Evolutionary conservation across 805 yeast species (phyloP), one percentile per base, ranked within the genome.

Genomic region (Kodamaea lidongshanica): DNA sequence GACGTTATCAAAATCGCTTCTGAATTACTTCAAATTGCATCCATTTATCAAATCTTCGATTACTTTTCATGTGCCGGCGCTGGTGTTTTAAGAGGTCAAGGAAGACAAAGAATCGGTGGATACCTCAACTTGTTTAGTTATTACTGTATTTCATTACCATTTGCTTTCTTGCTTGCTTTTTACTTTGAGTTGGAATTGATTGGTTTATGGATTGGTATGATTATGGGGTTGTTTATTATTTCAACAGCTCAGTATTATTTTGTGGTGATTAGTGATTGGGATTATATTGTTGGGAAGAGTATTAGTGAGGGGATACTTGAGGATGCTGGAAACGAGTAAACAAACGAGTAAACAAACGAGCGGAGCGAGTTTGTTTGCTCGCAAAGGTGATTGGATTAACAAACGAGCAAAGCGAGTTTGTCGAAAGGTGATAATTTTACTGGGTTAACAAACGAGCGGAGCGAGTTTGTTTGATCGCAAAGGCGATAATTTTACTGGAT

Each of bases 71-170:
- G 74, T 30, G 54, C 67, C 2, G 58, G 74, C n/a, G 70, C 67
- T 5, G 79, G 79, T 1, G 55, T 72, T 16, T 55, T 74, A 33
- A 52, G 79, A 39, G 79, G 79, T 14, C 79, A 73, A 45, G 79
- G 79, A 3, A 41, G 72, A 34, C 79, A 73, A 44, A 62, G 61
- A 38, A 70, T 74, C 33, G 79, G 78, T 7, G 77, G 79, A 4
- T 55, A 59, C 33, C 54, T 70, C 32, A 72, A 70, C 45, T 42
- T 74, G 20, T 47, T 67, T 12, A 54, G 67, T 28, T 72, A 70
- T 41, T 72, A 72, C 40, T 37, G 59, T 5, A 47, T 72, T 29
- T 77, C 74, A 2, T 52, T 70, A 23, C 79, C 79, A 1, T 49
- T 56, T 28, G 74, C 72, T 13, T 50, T 62, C 27, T 29, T 59